Base-by-base conservation (phyloP, 2,329 filamentous ascomycete species). In the Hirsutella rhossiliensis region DNA sequence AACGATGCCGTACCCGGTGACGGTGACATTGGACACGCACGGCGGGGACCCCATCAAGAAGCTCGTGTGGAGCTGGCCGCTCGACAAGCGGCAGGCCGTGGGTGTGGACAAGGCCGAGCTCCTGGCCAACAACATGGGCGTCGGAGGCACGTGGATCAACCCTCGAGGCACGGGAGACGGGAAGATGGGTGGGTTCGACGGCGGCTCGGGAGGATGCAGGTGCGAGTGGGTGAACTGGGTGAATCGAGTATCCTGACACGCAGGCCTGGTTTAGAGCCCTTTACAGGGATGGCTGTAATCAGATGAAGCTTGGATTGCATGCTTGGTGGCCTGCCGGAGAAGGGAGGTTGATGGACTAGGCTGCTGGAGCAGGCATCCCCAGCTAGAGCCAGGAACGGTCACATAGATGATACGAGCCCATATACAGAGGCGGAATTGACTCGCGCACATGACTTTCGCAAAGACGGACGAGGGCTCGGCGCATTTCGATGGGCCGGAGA, bases 1-100 rank as follows among this genome's bases (percentile, higher is more conserved):
- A 8, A 73, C 73, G 4, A 79, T 82, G 61, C 78, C 78, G 2
- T 82, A 80, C 50, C 78, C 79, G 0, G 67, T 80, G 37, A 81
- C 76, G 4, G 58, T 82, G 38, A 72, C 69, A 17, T 66, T 74
- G 48, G 79, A 83, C 57, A 75, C 76, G 39, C 79, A 83, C 53
- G 79, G 79, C 36, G 79, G 79, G 13, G 57, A 76, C 52, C 59
- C 64, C 7, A 52, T 54, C 12, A 59, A 60, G 50, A 82, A 82
- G 61, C 64, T 72, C 37, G 62, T 73, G 3, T 80, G 73, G 62
- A 66, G 68, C 40, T 73, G 75, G 56, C 61, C 61, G 3, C 67
- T 82, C 45, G 59, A 71, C 41, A 62, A 66, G 23, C 55, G 68
- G 23, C 65, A 71, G 54, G 56, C 62, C 41, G 65, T 80, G 43